Conservation (phyloP, 1,284 basidiomycete species). For the Puccinia coronata region DNA sequence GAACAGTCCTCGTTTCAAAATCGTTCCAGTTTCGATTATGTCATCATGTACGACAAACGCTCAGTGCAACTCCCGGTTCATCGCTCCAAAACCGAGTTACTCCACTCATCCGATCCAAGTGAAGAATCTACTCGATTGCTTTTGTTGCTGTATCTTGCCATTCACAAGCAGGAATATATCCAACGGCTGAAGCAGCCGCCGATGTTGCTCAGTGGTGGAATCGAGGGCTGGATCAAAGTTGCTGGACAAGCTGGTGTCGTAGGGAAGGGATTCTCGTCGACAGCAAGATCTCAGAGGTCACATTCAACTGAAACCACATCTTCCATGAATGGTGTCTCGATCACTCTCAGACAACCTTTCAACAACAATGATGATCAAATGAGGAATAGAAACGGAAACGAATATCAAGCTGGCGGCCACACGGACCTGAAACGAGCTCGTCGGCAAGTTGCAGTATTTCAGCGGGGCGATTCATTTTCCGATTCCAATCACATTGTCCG, state of each 20-base stretch:
- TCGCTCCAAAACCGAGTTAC: slow-evolving; percentile 44
- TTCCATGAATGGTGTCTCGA: slow-evolving; percentile 39
- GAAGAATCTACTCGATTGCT: slow-evolving; percentile 62
- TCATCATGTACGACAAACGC: slow-evolving; percentile 80
- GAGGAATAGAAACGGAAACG: background rate
- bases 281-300: background rate
- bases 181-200: slow-evolving; percentile 77
- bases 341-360: slow-evolving; percentile 29
- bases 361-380: slow-evolving; percentile 1
- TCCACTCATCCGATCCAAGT: slow-evolving; percentile 37
- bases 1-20: slow-evolving; percentile 75
- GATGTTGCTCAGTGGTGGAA: slow-evolving; percentile 79
- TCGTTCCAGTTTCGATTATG: slow-evolving; percentile 81
- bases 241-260: slow-evolving; percentile 65
- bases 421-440: slow-evolving; percentile 45
- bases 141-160: slow-evolving; percentile 68
- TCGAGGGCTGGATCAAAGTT: slow-evolving; percentile 76
- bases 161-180: slow-evolving; percentile 72
- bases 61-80: slow-evolving; percentile 65
- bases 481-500: slow-evolving; percentile 13
- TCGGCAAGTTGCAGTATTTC: slow-evolving; percentile 35
- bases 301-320: slow-evolving; percentile 16
- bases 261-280: slow-evolving; percentile 57
- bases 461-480: background rate
- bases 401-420: background rate